These are phyloP conservation scores for Balamuthia mandrillaris DNA, from an alignment of 208 protist species.

Conservation along the genomic window DNA sequence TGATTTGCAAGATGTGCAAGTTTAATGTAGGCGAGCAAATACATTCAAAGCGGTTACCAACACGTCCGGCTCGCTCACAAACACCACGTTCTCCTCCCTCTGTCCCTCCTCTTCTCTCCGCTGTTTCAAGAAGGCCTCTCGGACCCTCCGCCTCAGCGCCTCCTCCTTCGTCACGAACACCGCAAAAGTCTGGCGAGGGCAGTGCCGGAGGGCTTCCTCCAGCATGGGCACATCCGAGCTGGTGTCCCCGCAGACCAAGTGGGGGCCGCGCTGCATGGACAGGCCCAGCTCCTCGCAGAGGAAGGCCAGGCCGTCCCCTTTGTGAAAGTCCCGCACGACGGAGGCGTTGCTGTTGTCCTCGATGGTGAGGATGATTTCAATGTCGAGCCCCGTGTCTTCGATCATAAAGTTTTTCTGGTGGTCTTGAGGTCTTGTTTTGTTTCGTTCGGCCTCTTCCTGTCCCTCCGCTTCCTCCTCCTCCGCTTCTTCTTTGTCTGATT, in stretches of 20 bases:
- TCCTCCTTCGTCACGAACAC: no score
- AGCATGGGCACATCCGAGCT: constrained; percentile 34
- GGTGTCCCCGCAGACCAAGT: constrained; percentile 30
- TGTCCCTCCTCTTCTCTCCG: no score
- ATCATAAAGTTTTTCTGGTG: neutral
- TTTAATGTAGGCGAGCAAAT: no score
- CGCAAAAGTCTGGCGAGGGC: constrained; percentile 7
- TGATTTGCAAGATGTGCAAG: no score
- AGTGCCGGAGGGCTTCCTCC: neutral
- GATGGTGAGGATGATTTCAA: constrained; percentile 9
- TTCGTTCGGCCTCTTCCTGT: no score
- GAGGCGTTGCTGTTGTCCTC: neutral
- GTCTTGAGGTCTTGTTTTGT: constrained; percentile 7
- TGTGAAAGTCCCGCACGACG: constrained; percentile 9
- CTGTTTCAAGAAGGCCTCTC: no score
- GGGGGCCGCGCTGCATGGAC: neutral
- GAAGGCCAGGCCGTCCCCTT: constrained; percentile 17
- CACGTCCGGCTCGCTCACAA: no score
- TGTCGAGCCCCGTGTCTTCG: constrained; percentile 28
- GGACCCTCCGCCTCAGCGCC: no score
- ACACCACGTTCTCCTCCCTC: no score
- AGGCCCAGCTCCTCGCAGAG: constrained; percentile 16
- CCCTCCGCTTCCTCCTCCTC: no score
- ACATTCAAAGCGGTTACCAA: no score
- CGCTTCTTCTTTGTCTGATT: no score